phyloP scores from a whole-genome alignment of 768 basidiomycete genomes.

The Tricholoma bakamatsutake region DNA sequence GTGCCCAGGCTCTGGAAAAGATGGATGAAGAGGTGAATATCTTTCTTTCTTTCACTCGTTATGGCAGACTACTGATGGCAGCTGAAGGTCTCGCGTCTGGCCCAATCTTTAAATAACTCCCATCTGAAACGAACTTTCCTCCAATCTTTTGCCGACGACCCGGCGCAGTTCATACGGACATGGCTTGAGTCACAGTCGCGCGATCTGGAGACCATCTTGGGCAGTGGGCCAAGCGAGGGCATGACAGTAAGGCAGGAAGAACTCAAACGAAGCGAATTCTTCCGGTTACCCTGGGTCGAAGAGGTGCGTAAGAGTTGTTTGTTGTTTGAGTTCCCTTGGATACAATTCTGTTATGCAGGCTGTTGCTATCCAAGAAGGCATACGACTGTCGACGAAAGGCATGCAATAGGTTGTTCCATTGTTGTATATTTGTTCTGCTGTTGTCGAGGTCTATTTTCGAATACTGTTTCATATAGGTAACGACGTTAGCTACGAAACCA shows the following conservation, averaged over 20 bases:
- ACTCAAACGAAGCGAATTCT: slow-evolving; percentile 83
- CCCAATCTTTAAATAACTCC: slow-evolving; percentile 82
- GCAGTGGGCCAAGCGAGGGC: slow-evolving; percentile 78
- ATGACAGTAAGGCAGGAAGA: slow-evolving; percentile 83
- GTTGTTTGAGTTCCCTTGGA: neutral
- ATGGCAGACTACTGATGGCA: neutral
- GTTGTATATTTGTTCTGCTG: neutral
- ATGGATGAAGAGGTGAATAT: slow-evolving; percentile 82
- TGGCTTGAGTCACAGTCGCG: slow-evolving; percentile 92
- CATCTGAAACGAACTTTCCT: slow-evolving; percentile 86
- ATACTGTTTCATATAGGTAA: no score
- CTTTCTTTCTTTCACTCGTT: neutral
- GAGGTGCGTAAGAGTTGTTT: slow-evolving; percentile 33
- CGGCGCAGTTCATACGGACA: slow-evolving; percentile 76
- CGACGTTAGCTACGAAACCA: no score
- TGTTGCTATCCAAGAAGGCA: slow-evolving; percentile 79
- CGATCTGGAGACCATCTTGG: slow-evolving; percentile 85
- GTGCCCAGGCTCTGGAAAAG: slow-evolving; percentile 56
- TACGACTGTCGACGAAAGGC: slow-evolving; percentile 53
- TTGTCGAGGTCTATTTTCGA: neutral
- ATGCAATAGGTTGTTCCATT: slow-evolving; percentile 25
- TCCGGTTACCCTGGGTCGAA: slow-evolving; percentile 88
- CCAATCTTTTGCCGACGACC: slow-evolving; percentile 72
- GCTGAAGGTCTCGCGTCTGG: slow-evolving; percentile 40
- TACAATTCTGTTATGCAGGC: slow-evolving; percentile 38